Evolutionary conservation across 371 early-diverging fungal species (phyloP).

Genomic region (Cladochytrium tenue): DNA sequence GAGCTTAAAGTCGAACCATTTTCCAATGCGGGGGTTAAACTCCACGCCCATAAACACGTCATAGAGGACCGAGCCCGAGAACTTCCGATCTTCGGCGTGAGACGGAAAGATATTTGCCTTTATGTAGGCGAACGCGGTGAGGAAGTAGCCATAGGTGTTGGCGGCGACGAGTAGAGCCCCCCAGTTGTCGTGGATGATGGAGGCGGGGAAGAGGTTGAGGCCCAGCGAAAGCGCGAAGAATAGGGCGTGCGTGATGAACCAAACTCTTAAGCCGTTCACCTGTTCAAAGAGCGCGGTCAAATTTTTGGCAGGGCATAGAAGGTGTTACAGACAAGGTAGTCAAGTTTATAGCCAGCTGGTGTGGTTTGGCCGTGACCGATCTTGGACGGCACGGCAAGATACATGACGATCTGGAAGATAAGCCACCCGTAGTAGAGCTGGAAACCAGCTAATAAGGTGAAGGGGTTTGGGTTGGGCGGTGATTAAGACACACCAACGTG

Average conservation of each 20-base stretch:
- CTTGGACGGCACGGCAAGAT: constrained; percentile 62
- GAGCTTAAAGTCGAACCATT: constrained; percentile 75
- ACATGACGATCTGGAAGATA: constrained; percentile 69
- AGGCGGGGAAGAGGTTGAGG: constrained; percentile 58
- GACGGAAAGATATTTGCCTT: constrained; percentile 76
- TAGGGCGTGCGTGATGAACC: constrained; percentile 71
- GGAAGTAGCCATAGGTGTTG: constrained; percentile 75
- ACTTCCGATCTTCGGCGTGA: constrained; percentile 79
- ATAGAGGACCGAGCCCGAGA: constrained; percentile 62
- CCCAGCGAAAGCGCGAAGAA: constrained; percentile 61
- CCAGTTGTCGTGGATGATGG: constrained; percentile 77
- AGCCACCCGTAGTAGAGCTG: constrained; percentile 67
- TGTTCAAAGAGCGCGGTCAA: constrained; percentile 9
- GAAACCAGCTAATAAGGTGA: constrained; percentile 40
- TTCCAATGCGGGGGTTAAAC: constrained; percentile 75
- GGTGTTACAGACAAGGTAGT: constrained; percentile 51
- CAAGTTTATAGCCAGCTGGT: constrained; percentile 76
- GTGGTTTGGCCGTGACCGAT: constrained; percentile 78
- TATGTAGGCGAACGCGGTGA: constrained; percentile 69
- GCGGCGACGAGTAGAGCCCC: constrained; percentile 70
- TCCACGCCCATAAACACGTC: constrained; percentile 78
- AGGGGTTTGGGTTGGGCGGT: neutral
- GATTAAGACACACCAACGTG: neutral
- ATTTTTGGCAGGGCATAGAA: neutral
- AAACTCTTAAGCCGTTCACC: constrained; percentile 76